Percentiles rank a stretch among this genome's conserved stretches.
These are phyloP conservation scores for Saccharata proteae DNA, from an alignment of 2,329 filamentous ascomycete species.

Conservation along the genomic window DNA sequence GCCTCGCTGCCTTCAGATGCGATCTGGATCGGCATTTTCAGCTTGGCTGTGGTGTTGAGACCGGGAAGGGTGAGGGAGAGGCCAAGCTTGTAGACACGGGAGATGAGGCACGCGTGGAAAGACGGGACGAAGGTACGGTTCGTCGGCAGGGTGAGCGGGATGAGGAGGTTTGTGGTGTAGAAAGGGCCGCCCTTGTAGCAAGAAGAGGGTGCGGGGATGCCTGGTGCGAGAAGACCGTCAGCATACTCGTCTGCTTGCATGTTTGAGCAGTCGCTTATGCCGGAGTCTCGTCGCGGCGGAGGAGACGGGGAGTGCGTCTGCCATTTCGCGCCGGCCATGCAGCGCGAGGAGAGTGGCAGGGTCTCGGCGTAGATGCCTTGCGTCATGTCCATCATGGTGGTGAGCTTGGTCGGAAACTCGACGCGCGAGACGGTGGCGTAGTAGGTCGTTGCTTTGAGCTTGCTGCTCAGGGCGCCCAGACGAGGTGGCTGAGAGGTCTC, in stretches of 20 bases:
- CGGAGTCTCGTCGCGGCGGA: conserved; percentile 28
- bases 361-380: conserved; percentile 42
- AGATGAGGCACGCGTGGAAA: conserved; percentile 57
- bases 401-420: conserved; percentile 34
- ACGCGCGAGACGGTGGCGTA: conserved; percentile 41
- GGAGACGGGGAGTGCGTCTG: conserved; percentile 29
- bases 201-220: conserved; percentile 20
- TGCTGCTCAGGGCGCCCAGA: conserved; percentile 40
- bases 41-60: conserved; percentile 24
- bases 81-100: conserved; percentile 50
- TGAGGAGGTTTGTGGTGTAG: conserved; percentile 51
- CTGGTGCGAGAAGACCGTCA: too few species aligned
- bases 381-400: conserved; percentile 31
- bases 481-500: conserved; percentile 38
- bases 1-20: conserved; percentile 24
- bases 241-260: too few species aligned
- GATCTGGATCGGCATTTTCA: conserved; percentile 36
- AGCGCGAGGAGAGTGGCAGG: conserved; percentile 42
- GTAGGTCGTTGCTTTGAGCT: conserved; percentile 46
- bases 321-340: conserved; percentile 47
- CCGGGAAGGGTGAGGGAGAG: conserved; percentile 43
- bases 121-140: conserved; percentile 53
- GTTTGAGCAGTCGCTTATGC: conserved; percentile 23
- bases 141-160: conserved; percentile 50
- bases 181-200: conserved; percentile 32